Percentiles rank a stretch among this genome's conserved stretches.
phyloP scores from a whole-genome alignment of 164 flowering plant species.

The Berberis vulgaris region DNA sequence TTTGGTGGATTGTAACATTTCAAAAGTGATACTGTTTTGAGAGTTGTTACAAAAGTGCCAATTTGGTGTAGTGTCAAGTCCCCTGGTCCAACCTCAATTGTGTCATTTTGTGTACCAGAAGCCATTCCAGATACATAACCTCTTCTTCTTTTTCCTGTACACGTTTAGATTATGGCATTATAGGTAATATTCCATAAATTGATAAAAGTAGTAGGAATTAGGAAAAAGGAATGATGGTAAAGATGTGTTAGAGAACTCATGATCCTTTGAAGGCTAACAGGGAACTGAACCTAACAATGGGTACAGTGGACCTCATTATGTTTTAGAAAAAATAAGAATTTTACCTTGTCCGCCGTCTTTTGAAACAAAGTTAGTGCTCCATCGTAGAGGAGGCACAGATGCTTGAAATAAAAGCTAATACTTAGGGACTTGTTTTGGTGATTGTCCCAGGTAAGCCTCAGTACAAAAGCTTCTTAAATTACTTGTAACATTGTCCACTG shows the following conservation, averaged over 20 bases:
- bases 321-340: not conserved
- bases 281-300: no score
- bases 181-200: no score
- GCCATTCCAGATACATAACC: conserved; percentile 12
- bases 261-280: no score
- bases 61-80: no score
- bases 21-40: no score
- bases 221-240: not conserved
- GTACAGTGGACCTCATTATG: no score
- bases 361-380: conserved; percentile 77
- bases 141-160: conserved; percentile 23
- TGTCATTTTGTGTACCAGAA: conserved; percentile 30
- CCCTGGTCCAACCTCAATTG: conserved; percentile 71
- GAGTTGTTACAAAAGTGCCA: no score
- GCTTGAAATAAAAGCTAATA: conserved; percentile 73
- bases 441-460: conserved; percentile 51
- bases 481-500: conserved; percentile 50
- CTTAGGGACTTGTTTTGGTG: conserved; percentile 37
- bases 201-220: not conserved
- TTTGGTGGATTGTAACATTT: no score
- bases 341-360: conserved; percentile 29
- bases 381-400: conserved; percentile 73
- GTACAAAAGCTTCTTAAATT: conserved; percentile 54
- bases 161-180: no score
- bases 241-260: no score